phyloP scores from a whole-genome alignment of 129 eudicot species.

The Deinandra increscens region DNA sequence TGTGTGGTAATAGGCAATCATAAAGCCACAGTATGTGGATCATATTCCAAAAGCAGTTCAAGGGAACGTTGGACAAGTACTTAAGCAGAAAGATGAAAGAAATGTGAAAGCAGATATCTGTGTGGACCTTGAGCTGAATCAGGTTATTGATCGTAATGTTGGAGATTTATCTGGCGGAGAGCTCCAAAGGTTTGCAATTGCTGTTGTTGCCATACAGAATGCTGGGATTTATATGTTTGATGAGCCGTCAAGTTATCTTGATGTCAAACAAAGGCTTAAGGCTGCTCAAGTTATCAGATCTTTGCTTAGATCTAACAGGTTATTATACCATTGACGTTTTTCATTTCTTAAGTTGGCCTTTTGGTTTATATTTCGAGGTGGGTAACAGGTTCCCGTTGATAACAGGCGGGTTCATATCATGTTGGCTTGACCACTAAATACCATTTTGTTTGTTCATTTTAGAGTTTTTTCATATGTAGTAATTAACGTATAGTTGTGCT shows the following conservation, averaged over 20 bases:
- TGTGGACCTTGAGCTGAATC: constrained; percentile 78
- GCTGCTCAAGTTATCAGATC: constrained; percentile 93
- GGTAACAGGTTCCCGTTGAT: background rate
- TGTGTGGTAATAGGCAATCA: constrained; percentile 57
- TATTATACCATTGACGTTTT: constrained; percentile 1
- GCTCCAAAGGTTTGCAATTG: constrained; percentile 97
- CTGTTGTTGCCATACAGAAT: constrained; percentile 79
- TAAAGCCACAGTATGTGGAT: constrained; percentile 96
- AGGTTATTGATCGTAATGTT: constrained; percentile 92
- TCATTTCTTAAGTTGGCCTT: background rate
- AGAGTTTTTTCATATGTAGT: background rate
- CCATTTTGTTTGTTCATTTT: background rate
- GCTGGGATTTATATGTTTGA: constrained; percentile 90
- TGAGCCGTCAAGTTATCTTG: constrained; percentile 93
- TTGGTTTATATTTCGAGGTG: background rate
- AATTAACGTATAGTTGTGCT: background rate
- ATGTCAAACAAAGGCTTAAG: constrained; percentile 93
- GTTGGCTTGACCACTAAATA: background rate
- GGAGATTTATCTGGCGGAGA: constrained; percentile 98
- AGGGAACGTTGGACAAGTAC: constrained; percentile 94
- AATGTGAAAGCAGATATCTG: constrained; percentile 65
- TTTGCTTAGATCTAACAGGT: constrained; percentile 80
- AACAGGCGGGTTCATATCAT: background rate
- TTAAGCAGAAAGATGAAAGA: constrained; percentile 87
- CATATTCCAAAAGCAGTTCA: constrained; percentile 98